Conservation (phyloP, 805 yeast genomes). For the Candida tallmaniae region DNA sequence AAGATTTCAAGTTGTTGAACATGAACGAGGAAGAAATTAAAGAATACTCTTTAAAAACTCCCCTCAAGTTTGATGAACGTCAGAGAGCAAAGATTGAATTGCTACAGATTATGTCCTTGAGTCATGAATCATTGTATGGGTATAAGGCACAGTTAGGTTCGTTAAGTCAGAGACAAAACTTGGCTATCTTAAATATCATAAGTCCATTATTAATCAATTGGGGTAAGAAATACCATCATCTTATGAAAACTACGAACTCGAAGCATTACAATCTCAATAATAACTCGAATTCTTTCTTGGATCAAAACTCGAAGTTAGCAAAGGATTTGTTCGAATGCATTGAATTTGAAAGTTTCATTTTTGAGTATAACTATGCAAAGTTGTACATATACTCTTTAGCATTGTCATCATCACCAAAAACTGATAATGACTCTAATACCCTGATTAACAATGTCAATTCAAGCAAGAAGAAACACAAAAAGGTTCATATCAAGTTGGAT, state of each 20-base stretch:
- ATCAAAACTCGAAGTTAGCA: constrained; percentile 31
- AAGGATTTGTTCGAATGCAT: constrained; percentile 40
- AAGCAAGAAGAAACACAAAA: constrained; percentile 14
- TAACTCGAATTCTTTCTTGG: constrained; percentile 14
- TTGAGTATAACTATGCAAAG: constrained; percentile 82
- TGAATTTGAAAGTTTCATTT: constrained; percentile 66
- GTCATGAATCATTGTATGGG: constrained; percentile 79
- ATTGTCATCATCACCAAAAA: constrained; percentile 40
- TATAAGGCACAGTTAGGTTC: constrained; percentile 51
- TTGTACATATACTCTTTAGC: constrained; percentile 83
- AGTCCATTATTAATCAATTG: constrained; percentile 77
- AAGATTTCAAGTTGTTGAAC: constrained; percentile 23
- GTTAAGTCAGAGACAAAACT: constrained; percentile 56
- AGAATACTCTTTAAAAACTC: constrained; percentile 19
- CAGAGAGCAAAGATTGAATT: constrained; percentile 81
- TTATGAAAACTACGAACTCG: constrained; percentile 47
- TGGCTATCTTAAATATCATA: constrained; percentile 66
- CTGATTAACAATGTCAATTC: constrained; percentile 14
- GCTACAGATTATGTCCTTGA: constrained; percentile 71
- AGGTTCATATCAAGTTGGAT: constrained; percentile 47
- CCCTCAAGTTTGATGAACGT: constrained; percentile 49
- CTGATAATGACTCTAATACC: constrained; percentile 10
- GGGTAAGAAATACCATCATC: constrained; percentile 58
- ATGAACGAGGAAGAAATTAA: constrained; percentile 32
- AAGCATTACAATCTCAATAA: constrained; percentile 23